Percentiles rank a stretch among this genome's conserved stretches.
Evolutionary conservation across 768 basidiomycete genomes (phyloP).

Genomic region (Lepiota venenata): DNA sequence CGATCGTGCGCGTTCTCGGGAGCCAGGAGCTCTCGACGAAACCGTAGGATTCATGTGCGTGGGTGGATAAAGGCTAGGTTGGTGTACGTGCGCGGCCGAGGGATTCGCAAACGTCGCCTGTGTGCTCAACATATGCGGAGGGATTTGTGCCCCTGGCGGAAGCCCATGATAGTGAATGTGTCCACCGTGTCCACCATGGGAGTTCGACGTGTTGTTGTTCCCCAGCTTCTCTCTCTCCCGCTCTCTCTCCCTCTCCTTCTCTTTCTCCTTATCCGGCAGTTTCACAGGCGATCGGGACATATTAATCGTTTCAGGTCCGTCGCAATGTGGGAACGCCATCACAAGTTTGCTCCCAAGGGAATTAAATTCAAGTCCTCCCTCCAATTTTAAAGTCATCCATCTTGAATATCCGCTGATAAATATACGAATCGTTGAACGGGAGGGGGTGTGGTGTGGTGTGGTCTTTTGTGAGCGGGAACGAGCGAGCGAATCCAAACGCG

Average conservation of each 20-base stretch:
- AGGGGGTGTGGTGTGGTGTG: constrained; percentile 28
- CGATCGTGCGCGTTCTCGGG: background rate
- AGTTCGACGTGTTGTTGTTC: background rate
- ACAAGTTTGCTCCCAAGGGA: constrained; percentile 45
- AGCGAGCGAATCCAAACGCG: constrained; percentile 62
- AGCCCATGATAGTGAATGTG: background rate
- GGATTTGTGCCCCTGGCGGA: constrained; percentile 8
- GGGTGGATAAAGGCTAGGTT: background rate
- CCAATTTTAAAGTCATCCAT: constrained; percentile 61
- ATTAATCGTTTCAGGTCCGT: constrained; percentile 35
- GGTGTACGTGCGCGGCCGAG: background rate
- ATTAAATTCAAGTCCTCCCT: constrained; percentile 50
- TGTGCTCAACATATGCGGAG: background rate
- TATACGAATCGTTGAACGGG: constrained; percentile 44
- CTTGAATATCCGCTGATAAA: constrained; percentile 68
- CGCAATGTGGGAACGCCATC: constrained; percentile 40
- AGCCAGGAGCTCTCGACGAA: background rate
- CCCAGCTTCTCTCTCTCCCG: background rate
- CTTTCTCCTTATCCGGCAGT: constrained; percentile 6
- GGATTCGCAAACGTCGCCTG: background rate
- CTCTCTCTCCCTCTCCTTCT: background rate
- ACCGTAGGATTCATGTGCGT: background rate
- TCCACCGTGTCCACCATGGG: background rate
- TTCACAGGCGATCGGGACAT: constrained; percentile 17
- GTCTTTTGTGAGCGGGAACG: constrained; percentile 27